phyloP scores from a whole-genome alignment of 2,329 filamentous ascomycete genomes.

The Apiospora rasikravindrae region DNA sequence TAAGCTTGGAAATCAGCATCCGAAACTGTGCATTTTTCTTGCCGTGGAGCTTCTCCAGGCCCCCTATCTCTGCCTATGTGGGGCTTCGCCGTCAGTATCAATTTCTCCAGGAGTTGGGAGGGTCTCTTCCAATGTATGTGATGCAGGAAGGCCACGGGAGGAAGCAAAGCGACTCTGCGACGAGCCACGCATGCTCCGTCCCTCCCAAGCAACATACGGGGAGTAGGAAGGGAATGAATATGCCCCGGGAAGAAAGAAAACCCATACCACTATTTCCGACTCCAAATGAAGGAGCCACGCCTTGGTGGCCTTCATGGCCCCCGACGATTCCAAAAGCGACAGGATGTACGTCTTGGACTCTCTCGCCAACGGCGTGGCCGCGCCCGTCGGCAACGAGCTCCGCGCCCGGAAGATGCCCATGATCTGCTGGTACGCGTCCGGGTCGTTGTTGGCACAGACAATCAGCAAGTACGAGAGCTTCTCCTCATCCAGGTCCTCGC shows the following conservation, averaged over 20 bases:
- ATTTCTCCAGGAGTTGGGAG: neutral
- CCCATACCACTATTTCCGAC: neutral
- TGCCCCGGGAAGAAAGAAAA: neutral
- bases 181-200: no score
- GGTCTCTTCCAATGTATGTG: no score
- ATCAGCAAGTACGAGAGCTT: neutral
- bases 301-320: neutral
- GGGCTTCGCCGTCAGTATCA: neutral
- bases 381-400: neutral
- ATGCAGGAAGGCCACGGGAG: neutral
- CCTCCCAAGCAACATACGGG: neutral
- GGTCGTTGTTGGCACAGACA: neutral
- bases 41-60: neutral
- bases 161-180: no score
- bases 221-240: neutral
- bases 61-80: neutral
- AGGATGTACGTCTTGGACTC: neutral
- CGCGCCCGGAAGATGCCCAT: neutral
- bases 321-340: neutral
- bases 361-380: neutral
- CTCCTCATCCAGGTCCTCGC: constrained; percentile 11
- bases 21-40: neutral
- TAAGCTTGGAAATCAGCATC: neutral
- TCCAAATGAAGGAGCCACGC: neutral
- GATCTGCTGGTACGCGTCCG: neutral